phyloP scores from a whole-genome alignment of 169 alveolate genomes.

The Plasmodium inui region DNA sequence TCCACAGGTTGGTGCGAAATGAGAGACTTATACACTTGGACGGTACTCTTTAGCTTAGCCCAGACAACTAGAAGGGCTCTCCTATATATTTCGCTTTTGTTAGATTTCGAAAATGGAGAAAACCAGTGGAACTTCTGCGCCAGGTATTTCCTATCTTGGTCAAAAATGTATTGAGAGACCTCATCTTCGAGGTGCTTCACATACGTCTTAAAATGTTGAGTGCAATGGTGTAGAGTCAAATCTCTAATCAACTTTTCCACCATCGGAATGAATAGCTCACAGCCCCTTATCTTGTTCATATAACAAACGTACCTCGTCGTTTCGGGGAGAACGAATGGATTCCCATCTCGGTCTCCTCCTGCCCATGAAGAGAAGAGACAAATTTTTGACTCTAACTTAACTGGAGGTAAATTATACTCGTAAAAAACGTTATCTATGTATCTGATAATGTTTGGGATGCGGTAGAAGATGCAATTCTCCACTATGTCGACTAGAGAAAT shows the following conservation, averaged over 20 bases:
- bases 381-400: conserved; percentile 81
- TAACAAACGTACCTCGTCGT: conserved; percentile 83
- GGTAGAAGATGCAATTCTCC: conserved; percentile 80
- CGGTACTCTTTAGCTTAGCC: conserved; percentile 50
- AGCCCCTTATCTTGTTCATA: conserved; percentile 80
- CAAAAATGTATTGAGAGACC: conserved; percentile 49
- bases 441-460: conserved; percentile 80
- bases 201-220: conserved; percentile 35
- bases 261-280: conserved; percentile 79
- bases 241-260: conserved; percentile 38
- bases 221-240: conserved; percentile 64
- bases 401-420: conserved; percentile 81
- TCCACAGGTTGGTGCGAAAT: conserved; percentile 37
- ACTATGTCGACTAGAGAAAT: conserved; percentile 78
- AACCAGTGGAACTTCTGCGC: conserved; percentile 57
- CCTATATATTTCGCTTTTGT: conserved; percentile 67
- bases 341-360: conserved; percentile 92
- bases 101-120: conserved; percentile 64
- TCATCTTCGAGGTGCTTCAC: conserved; percentile 59
- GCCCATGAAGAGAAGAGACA: conserved; percentile 88
- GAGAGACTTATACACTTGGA: conserved; percentile 36
- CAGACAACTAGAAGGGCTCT: conserved; percentile 48
- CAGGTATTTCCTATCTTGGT: conserved; percentile 19
- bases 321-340: conserved; percentile 88
- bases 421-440: conserved; percentile 80